Conservation (phyloP, 2,329 filamentous ascomycete species). For the Cordyceps farinosa region DNA sequence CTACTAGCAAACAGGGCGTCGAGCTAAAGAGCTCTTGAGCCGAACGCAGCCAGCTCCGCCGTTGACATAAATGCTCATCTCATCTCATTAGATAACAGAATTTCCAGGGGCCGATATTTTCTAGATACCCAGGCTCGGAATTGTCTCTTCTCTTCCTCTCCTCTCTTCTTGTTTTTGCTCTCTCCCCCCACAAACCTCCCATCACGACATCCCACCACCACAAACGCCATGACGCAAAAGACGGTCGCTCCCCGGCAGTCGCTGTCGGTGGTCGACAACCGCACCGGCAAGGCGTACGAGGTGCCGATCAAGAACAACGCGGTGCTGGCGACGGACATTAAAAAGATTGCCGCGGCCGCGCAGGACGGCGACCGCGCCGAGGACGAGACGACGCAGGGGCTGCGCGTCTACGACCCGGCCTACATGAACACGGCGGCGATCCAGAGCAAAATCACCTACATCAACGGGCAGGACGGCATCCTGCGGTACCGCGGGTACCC, state of each 20-base stretch:
- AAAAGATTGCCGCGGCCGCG: conserved; percentile 42
- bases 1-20: background rate
- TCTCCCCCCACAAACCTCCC: background rate
- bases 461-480: conserved; percentile 49
- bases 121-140: background rate
- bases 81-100: background rate
- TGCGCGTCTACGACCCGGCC: conserved; percentile 49
- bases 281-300: conserved; percentile 46
- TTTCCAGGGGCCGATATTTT: background rate
- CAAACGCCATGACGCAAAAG: conserved; percentile 15
- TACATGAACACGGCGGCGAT: conserved; percentile 53
- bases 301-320: conserved; percentile 48
- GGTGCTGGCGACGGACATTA: conserved; percentile 48
- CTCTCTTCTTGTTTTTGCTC: background rate
- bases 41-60: conserved; percentile 3
- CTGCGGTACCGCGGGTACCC: conserved; percentile 51
- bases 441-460: conserved; percentile 48
- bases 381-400: conserved; percentile 46
- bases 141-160: background rate
- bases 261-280: conserved; percentile 47
- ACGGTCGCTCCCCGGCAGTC: conserved; percentile 26
- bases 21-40: background rate
- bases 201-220: background rate
- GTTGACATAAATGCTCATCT: conserved; percentile 6
- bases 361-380: conserved; percentile 36